Evolutionary conservation across 2,329 filamentous ascomycete species (phyloP).

Genomic region (Sarocladium brachiariae): DNA sequence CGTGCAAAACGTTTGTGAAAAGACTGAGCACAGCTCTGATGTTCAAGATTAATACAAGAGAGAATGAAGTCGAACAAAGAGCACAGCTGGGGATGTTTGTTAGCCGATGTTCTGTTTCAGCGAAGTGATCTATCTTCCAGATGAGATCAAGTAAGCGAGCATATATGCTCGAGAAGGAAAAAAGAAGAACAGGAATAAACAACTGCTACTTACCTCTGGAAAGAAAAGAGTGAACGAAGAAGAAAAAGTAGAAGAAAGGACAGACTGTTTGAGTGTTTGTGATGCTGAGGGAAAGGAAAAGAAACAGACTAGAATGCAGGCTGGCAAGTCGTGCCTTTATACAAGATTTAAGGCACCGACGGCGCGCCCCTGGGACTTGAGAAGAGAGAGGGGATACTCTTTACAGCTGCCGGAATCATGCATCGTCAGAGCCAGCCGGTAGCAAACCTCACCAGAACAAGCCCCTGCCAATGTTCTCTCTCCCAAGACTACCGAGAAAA

Average conservation of each 20-base stretch:
- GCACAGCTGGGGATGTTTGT: conserved; percentile 2
- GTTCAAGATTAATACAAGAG: conserved; percentile 7
- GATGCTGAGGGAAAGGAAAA: neutral
- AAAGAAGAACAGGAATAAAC: neutral
- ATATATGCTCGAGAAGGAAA: neutral
- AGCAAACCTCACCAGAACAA: neutral
- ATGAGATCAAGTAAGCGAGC: neutral
- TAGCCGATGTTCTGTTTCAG: neutral
- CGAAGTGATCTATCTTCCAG: neutral
- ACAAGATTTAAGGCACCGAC: conserved; percentile 3
- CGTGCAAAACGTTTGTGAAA: neutral
- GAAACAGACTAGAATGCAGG: conserved; percentile 10
- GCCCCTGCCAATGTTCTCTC: conserved; percentile 3
- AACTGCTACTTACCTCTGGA: conserved; percentile 1
- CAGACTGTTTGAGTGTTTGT: conserved; percentile 9
- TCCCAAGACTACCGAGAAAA: neutral
- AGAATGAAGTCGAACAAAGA: conserved; percentile 9
- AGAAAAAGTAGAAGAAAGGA: neutral
- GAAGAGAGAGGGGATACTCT: neutral
- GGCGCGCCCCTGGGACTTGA: no score
- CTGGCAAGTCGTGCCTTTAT: conserved; percentile 2
- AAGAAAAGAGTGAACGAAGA: neutral
- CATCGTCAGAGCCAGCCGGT: no score
- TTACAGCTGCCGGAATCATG: no score
- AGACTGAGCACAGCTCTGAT: conserved; percentile 8